phyloP scores from a whole-genome alignment of 2,329 filamentous ascomycete genomes.

The Fusarium penzigii region DNA sequence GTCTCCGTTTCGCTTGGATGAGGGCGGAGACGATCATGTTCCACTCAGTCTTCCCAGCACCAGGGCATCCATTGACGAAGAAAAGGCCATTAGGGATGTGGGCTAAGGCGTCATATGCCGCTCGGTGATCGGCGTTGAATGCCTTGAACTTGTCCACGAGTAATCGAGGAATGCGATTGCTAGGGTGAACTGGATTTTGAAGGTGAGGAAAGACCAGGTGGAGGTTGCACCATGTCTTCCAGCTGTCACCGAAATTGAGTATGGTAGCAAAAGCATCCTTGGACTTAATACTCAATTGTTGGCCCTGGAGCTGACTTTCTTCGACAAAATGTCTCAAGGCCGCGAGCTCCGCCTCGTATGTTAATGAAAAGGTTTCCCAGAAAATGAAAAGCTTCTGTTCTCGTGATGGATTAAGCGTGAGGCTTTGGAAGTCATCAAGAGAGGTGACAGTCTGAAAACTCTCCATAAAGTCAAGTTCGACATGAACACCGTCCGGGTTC shows the following conservation, averaged over 20 bases:
- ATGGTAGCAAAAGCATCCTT: conserved; percentile 36
- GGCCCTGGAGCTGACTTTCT: conserved; percentile 7
- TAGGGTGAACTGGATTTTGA: conserved; percentile 23
- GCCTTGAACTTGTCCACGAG: conserved; percentile 32
- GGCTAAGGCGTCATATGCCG: conserved; percentile 36
- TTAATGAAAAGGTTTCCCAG: conserved; percentile 30
- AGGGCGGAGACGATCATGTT: conserved; percentile 44
- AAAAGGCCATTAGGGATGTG: conserved; percentile 44
- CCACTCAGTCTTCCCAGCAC: conserved; percentile 50
- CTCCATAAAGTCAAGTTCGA: conserved; percentile 56
- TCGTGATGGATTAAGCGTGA: conserved; percentile 15
- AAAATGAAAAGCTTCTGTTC: conserved; percentile 27
- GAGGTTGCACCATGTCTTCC: conserved; percentile 26
- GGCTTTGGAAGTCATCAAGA: conserved; percentile 17
- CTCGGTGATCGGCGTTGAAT: conserved; percentile 41
- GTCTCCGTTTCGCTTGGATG: conserved; percentile 34
- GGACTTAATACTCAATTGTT: conserved; percentile 19
- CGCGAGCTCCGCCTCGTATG: conserved; percentile 36
- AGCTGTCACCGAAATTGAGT: conserved; percentile 28
- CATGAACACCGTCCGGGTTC: conserved; percentile 19
- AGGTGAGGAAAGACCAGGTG: conserved; percentile 36
- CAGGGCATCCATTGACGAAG: conserved; percentile 49
- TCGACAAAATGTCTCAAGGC: conserved; percentile 30
- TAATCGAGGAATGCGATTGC: conserved; percentile 22
- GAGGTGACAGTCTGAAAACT: conserved; percentile 62